A percentile compares a stretch with the other conserved stretches of the same genome.
phyloP scores from a whole-genome alignment of 1,139 yeast genomes.

The Sugiyamaella pinicola region DNA sequence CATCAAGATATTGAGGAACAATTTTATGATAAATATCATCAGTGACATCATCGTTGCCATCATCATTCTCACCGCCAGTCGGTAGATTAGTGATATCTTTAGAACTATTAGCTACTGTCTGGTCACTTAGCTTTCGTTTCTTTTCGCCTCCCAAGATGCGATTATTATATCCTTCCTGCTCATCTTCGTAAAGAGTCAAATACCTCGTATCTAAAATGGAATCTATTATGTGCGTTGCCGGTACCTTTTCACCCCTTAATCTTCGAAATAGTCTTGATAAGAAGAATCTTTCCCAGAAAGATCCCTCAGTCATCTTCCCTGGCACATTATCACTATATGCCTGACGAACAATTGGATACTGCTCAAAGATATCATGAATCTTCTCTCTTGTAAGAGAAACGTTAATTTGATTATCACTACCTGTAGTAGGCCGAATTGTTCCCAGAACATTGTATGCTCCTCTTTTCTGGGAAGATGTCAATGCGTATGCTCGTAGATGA shows the following conservation, averaged over 20 bases:
- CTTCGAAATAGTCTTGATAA: constrained; percentile 84
- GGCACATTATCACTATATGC: constrained; percentile 94
- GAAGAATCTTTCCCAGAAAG: constrained; percentile 97
- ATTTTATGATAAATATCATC: constrained; percentile 44
- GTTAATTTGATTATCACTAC: constrained; percentile 68
- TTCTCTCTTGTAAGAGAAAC: constrained; percentile 90
- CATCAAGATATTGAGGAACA: constrained; percentile 55
- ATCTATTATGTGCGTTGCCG: constrained; percentile 78
- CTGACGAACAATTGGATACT: constrained; percentile 87
- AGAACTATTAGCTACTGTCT: constrained; percentile 34
- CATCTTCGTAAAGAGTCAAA: constrained; percentile 44
- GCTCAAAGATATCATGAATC: constrained; percentile 85
- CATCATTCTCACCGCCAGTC: constrained; percentile 32
- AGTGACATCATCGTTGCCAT: constrained; percentile 31
- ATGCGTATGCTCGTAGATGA: constrained; percentile 79
- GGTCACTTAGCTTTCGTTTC: constrained; percentile 16
- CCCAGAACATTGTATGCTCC: constrained; percentile 95
- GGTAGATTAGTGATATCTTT: constrained; percentile 47
- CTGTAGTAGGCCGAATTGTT: constrained; percentile 89
- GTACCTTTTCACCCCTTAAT: constrained; percentile 83
- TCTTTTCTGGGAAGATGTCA: constrained; percentile 76
- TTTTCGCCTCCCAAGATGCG: constrained; percentile 23
- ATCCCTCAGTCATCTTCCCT: constrained; percentile 75
- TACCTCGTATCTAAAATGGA: constrained; percentile 75
- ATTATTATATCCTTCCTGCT: constrained; percentile 16